Conservation (phyloP, 2,329 filamentous ascomycete genomes). For the Paraconiothyrium sp. region DNA sequence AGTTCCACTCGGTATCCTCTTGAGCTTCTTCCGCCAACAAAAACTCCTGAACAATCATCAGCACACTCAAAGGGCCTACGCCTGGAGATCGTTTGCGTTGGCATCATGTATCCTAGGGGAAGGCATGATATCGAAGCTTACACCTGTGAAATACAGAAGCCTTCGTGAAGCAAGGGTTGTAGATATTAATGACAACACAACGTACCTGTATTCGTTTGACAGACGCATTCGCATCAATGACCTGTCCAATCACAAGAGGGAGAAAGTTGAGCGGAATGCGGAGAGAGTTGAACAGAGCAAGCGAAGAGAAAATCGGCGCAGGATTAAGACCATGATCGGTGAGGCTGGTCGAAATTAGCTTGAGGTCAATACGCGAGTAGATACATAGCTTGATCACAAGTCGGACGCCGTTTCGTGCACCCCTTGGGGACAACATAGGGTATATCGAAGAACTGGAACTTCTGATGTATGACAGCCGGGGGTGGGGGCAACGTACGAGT, state of each 20-base stretch:
- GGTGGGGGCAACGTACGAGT: slow-evolving; percentile 45
- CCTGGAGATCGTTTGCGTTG: not conserved
- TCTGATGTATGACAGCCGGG: not conserved
- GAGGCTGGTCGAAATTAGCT: slow-evolving; percentile 36
- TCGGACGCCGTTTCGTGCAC: too few species aligned
- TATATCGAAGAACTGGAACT: too few species aligned
- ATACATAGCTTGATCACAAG: not conserved
- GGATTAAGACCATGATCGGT: slow-evolving; percentile 74
- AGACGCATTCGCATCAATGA: slow-evolving; percentile 88
- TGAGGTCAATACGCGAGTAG: not conserved
- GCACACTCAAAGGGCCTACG: not conserved
- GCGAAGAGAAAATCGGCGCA: slow-evolving; percentile 87
- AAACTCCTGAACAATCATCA: slow-evolving; percentile 66
- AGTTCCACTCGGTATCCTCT: slow-evolving; percentile 71
- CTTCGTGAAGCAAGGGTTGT: not conserved
- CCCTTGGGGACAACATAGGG: too few species aligned
- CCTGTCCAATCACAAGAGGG: slow-evolving; percentile 86
- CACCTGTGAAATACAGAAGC: not conserved
- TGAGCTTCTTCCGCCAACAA: slow-evolving; percentile 84
- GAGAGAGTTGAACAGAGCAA: slow-evolving; percentile 92
- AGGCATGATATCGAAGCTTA: not conserved
- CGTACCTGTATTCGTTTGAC: slow-evolving; percentile 76
- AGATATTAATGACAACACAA: not conserved
- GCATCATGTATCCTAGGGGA: not conserved
- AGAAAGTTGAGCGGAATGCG: slow-evolving; percentile 90